These are phyloP conservation scores for Salicornia ramosissima DNA, from an alignment of 148 eudicot species.

Conservation along the genomic window DNA sequence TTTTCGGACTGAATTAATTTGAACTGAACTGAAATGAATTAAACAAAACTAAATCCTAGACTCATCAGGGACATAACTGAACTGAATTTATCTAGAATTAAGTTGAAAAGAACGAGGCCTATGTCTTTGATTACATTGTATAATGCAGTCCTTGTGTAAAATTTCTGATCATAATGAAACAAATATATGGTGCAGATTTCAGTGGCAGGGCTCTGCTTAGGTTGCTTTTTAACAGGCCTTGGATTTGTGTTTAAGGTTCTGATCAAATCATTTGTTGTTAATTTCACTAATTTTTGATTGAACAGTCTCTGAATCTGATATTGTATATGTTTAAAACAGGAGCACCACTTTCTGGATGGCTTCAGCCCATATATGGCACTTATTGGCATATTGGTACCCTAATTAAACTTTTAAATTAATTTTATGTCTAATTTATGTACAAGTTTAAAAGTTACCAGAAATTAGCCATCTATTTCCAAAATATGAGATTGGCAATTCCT, in stretches of 20 bases:
- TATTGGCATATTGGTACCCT: constrained; percentile 31
- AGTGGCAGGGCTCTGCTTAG: constrained; percentile 32
- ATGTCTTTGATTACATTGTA: too few relatives aligned
- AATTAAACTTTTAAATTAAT: background rate
- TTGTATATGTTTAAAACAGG: constrained; percentile 23
- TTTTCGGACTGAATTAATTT: too few relatives aligned
- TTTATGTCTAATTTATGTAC: too few relatives aligned
- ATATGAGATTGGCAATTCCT: too few relatives aligned
- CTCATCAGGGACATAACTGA: too few relatives aligned
- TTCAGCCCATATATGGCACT: constrained; percentile 31
- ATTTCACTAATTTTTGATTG: background rate
- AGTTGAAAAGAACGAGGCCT: too few relatives aligned
- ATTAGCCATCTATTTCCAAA: too few relatives aligned
- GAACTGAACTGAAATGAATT: too few relatives aligned
- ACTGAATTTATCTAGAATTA: too few relatives aligned
- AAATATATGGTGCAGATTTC: constrained; percentile 24
- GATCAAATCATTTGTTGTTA: background rate
- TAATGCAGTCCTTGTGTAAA: too few relatives aligned
- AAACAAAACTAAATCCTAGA: too few relatives aligned
- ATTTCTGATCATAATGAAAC: background rate
- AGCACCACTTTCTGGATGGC: constrained; percentile 23
- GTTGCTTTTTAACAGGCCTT: constrained; percentile 27
- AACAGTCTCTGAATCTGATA: background rate
- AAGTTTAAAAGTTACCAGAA: too few relatives aligned
- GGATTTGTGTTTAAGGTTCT: constrained; percentile 31